Conservation (phyloP, 1,284 basidiomycete species). For the Ganoderma leucocontextum region DNA sequence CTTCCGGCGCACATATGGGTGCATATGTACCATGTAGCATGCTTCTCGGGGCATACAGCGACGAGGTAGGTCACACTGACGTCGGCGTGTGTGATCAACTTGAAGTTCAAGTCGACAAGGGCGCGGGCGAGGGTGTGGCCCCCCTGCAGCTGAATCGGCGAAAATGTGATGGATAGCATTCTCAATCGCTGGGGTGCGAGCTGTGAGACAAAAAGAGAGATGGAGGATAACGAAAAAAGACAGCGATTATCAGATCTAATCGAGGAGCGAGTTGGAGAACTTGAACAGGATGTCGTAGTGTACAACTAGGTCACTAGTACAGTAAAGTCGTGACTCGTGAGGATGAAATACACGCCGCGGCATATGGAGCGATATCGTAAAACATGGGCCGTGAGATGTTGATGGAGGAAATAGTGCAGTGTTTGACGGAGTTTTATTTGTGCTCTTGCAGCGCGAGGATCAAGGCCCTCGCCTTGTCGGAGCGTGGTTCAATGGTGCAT, state of each 20-base stretch:
- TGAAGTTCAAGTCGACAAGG: too few relatives aligned
- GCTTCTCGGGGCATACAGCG: neutral
- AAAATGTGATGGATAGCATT: neutral
- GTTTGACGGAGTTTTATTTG: neutral
- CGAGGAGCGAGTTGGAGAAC: neutral
- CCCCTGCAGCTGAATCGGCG: too few relatives aligned
- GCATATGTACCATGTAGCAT: constrained; percentile 2
- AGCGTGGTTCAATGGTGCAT: constrained; percentile 41
- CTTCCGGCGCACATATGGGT: neutral
- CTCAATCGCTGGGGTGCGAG: neutral
- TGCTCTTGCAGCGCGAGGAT: constrained; percentile 20
- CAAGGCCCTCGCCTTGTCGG: constrained; percentile 31
- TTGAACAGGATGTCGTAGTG: neutral
- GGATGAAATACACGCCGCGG: neutral
- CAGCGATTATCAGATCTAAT: neutral
- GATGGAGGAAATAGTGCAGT: neutral
- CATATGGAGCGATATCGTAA: neutral
- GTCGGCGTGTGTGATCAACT: too few relatives aligned
- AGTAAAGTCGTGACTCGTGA: neutral
- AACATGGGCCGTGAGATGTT: neutral
- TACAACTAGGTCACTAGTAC: constrained; percentile 7
- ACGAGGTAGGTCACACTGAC: too few relatives aligned
- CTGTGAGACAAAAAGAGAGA: neutral
- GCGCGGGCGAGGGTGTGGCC: too few relatives aligned
- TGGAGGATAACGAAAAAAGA: neutral